Percentiles rank a stretch among this genome's conserved stretches.
Evolutionary conservation across 1,139 yeast species (phyloP).

Genomic region (Torulaspora pretoriensis): DNA sequence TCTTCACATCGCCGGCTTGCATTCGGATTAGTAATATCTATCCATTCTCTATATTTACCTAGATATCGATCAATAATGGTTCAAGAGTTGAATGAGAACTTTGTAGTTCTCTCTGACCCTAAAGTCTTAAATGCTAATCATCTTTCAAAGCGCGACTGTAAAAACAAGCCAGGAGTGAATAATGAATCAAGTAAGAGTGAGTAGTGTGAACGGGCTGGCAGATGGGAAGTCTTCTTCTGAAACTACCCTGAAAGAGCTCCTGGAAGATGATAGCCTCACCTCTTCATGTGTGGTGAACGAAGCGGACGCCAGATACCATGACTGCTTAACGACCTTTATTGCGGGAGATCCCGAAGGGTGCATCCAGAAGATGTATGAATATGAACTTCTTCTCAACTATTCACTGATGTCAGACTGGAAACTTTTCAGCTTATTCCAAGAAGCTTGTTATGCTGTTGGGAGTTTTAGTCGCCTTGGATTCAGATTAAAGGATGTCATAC

Average conservation of each 20-base stretch:
- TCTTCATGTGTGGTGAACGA: constrained; percentile 2
- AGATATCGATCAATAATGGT: no score
- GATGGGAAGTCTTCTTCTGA: constrained; percentile 1
- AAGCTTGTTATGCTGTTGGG: constrained; percentile 13
- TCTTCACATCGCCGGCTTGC: neutral
- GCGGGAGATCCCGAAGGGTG: constrained; percentile 23
- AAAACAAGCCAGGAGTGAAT: neutral
- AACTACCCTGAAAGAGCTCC: constrained; percentile 19
- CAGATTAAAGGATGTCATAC: constrained; percentile 12
- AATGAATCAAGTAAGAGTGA: neutral
- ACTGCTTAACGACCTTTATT: constrained; percentile 24
- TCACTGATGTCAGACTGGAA: constrained; percentile 7
- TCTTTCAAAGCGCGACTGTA: neutral
- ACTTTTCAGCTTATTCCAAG: constrained; percentile 16
- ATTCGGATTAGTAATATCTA: constrained; percentile 1
- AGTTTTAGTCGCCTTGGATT: constrained; percentile 13
- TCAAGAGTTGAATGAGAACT: neutral
- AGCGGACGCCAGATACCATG: constrained; percentile 14
- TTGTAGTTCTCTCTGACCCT: no score
- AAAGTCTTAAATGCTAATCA: no score
- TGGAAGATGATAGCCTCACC: constrained; percentile 18
- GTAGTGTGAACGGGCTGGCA: constrained; percentile 2
- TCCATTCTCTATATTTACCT: neutral
- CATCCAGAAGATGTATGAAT: constrained; percentile 21
- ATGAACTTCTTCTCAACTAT: constrained; percentile 16